Conservation (phyloP, 768 basidiomycete genomes). For the Hericium erinaceus region DNA sequence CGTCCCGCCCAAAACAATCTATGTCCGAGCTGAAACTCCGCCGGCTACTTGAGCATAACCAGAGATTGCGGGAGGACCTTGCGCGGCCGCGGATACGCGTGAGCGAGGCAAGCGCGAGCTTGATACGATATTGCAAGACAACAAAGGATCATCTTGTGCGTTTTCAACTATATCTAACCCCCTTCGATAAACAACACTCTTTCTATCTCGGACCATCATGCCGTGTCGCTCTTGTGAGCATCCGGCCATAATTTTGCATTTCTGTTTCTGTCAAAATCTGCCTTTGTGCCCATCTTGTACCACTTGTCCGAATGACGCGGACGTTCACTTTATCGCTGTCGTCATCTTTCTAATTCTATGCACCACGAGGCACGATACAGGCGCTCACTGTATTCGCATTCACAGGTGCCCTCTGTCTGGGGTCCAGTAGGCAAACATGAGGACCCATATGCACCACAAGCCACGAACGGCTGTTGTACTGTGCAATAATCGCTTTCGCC, state of each 20-base stretch:
- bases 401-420: constrained; percentile 91
- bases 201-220: neutral
- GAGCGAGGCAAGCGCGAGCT: constrained; percentile 61
- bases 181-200: neutral
- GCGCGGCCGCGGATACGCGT: constrained; percentile 62
- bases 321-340: neutral
- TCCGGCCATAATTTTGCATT: too few relatives aligned
- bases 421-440: constrained; percentile 84
- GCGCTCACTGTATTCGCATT: neutral
- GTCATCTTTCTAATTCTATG: neutral
- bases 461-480: neutral
- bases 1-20: constrained; percentile 55
- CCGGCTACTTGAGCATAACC: constrained; percentile 67
- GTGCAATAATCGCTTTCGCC: neutral
- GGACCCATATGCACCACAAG: constrained; percentile 79
- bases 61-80: constrained; percentile 62
- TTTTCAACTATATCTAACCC: constrained; percentile 1
- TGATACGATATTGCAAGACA: constrained; percentile 67
- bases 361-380: neutral
- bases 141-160: constrained; percentile 63
- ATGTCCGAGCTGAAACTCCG: constrained; percentile 79
- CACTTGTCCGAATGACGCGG: neutral
- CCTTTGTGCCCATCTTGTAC: neutral
- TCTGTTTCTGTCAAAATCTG: too few relatives aligned
- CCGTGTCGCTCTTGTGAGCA: too few relatives aligned